Percentiles rank a stretch among this genome's conserved stretches.
Evolutionary conservation across 768 basidiomycete species (phyloP).

Genomic region (Termitomyces sp.): DNA sequence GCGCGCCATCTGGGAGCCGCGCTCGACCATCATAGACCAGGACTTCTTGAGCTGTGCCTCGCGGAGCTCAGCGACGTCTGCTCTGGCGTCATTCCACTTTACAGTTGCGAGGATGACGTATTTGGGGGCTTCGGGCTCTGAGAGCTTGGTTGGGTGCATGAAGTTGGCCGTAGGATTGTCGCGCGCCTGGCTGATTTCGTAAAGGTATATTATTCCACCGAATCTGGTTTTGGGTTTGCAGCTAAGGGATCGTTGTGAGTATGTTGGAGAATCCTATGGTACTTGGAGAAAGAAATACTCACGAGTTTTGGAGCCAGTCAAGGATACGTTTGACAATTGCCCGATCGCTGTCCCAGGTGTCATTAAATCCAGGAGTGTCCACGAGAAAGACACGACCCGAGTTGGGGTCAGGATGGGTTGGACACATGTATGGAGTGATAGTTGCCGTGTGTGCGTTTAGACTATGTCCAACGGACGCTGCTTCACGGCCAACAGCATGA

Average conservation of each 20-base stretch:
- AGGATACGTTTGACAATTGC: slow-evolving; percentile 20
- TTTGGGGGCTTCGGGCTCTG: slow-evolving; percentile 7
- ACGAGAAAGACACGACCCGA: slow-evolving; percentile 20
- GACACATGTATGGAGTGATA: slow-evolving; percentile 11
- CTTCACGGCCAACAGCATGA: slow-evolving; percentile 12
- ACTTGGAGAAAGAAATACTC: not conserved
- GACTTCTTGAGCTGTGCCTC: slow-evolving; percentile 7
- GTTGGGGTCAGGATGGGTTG: not conserved
- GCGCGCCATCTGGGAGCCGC: slow-evolving; percentile 8
- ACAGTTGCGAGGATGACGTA: slow-evolving; percentile 10
- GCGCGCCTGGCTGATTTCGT: slow-evolving; percentile 10
- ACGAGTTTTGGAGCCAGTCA: slow-evolving; percentile 24
- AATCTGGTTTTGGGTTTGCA: slow-evolving; percentile 9
- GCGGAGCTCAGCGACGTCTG: slow-evolving; percentile 4
- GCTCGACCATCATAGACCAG: slow-evolving; percentile 6
- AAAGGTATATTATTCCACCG: slow-evolving; percentile 11
- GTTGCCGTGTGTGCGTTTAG: slow-evolving; percentile 20
- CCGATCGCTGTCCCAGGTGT: slow-evolving; percentile 17
- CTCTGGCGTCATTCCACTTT: slow-evolving; percentile 2
- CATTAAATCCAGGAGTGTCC: slow-evolving; percentile 29
- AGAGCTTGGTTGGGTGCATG: slow-evolving; percentile 11
- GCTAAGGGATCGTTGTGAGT: slow-evolving; percentile 1
- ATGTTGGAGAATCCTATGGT: not conserved
- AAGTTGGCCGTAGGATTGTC: slow-evolving; percentile 8
- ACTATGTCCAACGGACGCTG: slow-evolving; percentile 18